Base-by-base conservation (phyloP, 129 eudicot species). In the Lactuca saligna region DNA sequence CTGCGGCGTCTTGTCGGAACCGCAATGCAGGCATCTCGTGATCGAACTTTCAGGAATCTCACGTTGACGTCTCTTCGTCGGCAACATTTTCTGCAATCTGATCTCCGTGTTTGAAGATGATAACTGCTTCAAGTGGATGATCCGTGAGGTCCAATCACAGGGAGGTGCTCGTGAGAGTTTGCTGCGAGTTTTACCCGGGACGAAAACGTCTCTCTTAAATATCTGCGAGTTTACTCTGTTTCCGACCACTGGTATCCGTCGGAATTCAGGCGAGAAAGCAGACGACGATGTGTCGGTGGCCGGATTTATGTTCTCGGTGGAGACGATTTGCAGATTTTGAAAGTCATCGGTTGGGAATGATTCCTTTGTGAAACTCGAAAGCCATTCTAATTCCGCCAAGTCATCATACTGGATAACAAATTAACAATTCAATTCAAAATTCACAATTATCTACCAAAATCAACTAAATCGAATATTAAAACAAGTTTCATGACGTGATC, bases 341-440 rank as follows among this genome's bases (percentile, higher is more conserved):
- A 83, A 25, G n/a, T 86, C 91, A 70, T 74, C 97, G 75, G 78
- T 85, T 16, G 97, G 80, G 84, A 89, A 85, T 20, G 99, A 87
- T 51, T 93, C 99, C 54, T 93, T 90, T 65, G 82, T 90, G 75
- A 93, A 83, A 63, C 82, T 83, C 60, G 99, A 84, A 2, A 93
- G 95, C 99, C 99, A 93, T 81, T 93, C 99, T 3, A 89, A 82
- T 75, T 93, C 97, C 35, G 88, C 88, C 87, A 93, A 57, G 44
- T 93, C 93, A 69, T 93, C 95, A 29, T 85, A 85, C 97, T 93
- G 96, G 65, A 57, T 1, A 54, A 25, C 29, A 25, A 25, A 25
- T 25, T 25, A 1, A 25, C 29, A 25, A 69, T 61, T 70, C 33
- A 31, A 29, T 41, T 17, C 38, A 61, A 44, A 56, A 9, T 37